A percentile compares a stretch with the other conserved stretches of the same genome.
phyloP scores from a whole-genome alignment of 1,284 basidiomycete genomes.

The Heliocybe sulcata region DNA sequence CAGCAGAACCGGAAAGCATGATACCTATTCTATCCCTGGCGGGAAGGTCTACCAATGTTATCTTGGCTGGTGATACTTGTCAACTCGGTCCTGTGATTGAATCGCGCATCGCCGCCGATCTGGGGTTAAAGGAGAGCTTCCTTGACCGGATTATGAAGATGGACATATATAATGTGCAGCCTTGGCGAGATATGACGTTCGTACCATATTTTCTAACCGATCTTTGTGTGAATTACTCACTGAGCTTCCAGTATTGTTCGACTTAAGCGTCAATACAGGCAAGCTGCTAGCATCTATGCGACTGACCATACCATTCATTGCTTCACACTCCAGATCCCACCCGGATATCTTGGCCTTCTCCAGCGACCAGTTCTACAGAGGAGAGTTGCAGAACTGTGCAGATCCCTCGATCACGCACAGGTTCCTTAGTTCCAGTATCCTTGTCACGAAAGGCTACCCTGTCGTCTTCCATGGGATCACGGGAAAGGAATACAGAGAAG shows the following conservation, averaged over 20 bases:
- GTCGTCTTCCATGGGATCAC: conserved; percentile 39
- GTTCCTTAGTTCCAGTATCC: conserved; percentile 28
- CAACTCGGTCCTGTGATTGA: conserved; percentile 58
- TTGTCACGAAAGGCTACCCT: conserved; percentile 28
- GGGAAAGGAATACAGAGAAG: conserved; percentile 35
- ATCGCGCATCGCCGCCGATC: conserved; percentile 36
- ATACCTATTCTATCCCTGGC: conserved; percentile 49
- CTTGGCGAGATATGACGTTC: conserved; percentile 34
- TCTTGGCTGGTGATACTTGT: conserved; percentile 55
- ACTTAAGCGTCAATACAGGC: conserved; percentile 26
- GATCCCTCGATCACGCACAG: conserved; percentile 28
- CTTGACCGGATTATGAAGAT: conserved; percentile 48
- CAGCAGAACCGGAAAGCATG: conserved; percentile 52
- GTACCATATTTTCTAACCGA: conserved; percentile 11
- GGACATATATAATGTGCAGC: conserved; percentile 33
- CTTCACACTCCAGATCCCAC: conserved; percentile 53
- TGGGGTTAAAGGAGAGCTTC: conserved; percentile 49
- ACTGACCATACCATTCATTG: not conserved
- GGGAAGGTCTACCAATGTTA: conserved; percentile 40
- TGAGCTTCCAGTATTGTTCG: conserved; percentile 33
- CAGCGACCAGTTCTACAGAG: conserved; percentile 47
- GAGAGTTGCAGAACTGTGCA: conserved; percentile 39
- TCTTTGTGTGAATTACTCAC: not conserved
- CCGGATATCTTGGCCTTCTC: conserved; percentile 47
- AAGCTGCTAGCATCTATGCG: not conserved